Percentiles rank a stretch among this genome's conserved stretches.
Conservation (phyloP, 2,329 filamentous ascomycete genomes). For the Eurotiales sp. region DNA sequence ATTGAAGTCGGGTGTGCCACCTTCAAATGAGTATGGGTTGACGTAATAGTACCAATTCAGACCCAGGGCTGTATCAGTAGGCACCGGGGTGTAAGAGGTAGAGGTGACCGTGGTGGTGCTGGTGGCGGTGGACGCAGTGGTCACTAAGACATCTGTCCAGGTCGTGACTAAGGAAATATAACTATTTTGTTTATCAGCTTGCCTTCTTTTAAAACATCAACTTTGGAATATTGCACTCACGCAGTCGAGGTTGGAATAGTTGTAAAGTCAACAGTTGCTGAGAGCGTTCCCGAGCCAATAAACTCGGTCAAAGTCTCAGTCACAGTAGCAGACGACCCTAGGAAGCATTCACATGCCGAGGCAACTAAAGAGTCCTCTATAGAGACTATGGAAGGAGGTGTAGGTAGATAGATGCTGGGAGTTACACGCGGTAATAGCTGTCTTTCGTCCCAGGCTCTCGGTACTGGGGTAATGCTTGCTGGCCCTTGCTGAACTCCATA, state of each 20-base stretch:
- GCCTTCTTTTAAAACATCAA: too few species aligned
- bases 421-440: background rate
- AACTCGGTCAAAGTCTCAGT: conserved; percentile 8
- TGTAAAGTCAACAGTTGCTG: conserved; percentile 7
- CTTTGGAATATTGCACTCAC: background rate
- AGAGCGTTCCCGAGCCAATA: conserved; percentile 5
- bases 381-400: background rate
- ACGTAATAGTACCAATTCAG: conserved; percentile 11
- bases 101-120: background rate
- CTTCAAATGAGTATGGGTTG: background rate
- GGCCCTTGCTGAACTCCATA: background rate
- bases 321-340: conserved; percentile 9
- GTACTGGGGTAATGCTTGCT: background rate
- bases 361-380: background rate
- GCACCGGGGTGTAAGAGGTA: conserved; percentile 4
- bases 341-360: conserved; percentile 7
- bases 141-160: conserved; percentile 4
- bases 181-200: background rate
- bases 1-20: background rate
- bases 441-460: background rate
- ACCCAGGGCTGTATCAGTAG: conserved; percentile 1
- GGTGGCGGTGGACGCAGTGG: background rate
- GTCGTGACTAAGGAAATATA: conserved; percentile 2
- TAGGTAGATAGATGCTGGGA: background rate
- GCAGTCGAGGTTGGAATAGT: conserved; percentile 1